These are phyloP conservation scores for Pythium biforme DNA, from an alignment of 352 stramenopile genomes.

Conservation along the genomic window DNA sequence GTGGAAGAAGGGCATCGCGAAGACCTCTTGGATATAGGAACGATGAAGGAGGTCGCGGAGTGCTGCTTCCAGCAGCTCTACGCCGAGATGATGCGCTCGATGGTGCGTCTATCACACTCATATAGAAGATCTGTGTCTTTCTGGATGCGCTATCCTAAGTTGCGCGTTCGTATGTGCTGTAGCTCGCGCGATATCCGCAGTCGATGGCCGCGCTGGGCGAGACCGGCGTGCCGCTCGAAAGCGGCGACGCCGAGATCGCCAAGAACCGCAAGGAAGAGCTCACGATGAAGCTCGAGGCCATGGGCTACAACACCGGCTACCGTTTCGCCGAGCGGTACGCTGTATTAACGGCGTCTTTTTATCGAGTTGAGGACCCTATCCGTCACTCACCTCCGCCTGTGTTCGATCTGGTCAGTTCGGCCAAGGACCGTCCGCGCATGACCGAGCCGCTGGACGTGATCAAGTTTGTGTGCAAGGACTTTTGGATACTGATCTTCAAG, in stretches of 20 bases:
- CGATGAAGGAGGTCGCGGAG: slow-evolving; percentile 84
- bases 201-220: slow-evolving; percentile 29
- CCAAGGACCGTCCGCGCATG: slow-evolving; percentile 78
- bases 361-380: no score
- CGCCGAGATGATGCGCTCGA: slow-evolving; percentile 81
- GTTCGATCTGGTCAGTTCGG: slow-evolving; percentile 27
- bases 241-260: slow-evolving; percentile 43
- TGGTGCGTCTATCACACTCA: slow-evolving; percentile 44
- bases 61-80: slow-evolving; percentile 89
- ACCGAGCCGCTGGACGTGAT: slow-evolving; percentile 93
- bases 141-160: neutral
- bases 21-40: neutral
- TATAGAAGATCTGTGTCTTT: neutral
- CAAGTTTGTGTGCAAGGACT: slow-evolving; percentile 98
- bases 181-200: slow-evolving; percentile 71
- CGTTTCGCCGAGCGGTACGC: slow-evolving; percentile 72
- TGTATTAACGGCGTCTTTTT: no score
- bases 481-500: slow-evolving; percentile 97
- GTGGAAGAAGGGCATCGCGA: neutral
- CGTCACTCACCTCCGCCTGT: no score
- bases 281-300: slow-evolving; percentile 78
- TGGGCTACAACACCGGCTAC: slow-evolving; percentile 87
- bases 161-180: neutral
- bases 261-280: slow-evolving; percentile 72
- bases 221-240: slow-evolving; percentile 25